Base-by-base conservation (phyloP, 441 rosid genomes). In the Euphorbia corollata region DNA sequence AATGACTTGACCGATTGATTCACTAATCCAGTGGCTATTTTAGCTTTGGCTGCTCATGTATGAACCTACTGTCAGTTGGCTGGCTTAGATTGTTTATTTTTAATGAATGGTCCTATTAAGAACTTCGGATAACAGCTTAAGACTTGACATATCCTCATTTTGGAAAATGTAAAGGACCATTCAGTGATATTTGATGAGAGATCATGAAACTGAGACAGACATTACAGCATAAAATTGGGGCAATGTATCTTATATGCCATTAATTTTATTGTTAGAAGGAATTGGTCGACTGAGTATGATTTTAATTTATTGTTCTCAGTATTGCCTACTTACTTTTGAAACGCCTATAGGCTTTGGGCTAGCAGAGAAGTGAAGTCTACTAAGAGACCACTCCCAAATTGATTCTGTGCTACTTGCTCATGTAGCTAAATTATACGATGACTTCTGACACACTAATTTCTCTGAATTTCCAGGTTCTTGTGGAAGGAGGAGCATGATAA, bases 381-480 rank as follows among this genome's bases (percentile, higher is more conserved):
- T 10, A n/a, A 27, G 56, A 57, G 24, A 19, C 12, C n/a, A 36
- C 15, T 36, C 9, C 32, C 9, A 56, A 63, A 30, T 20, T 57
- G 23, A 20, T 18, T n/a, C 36, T 43, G 34, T 12, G 8, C 50
- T 13, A 30, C 58, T 56, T 70, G 54, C 19, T 1, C 30, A 20
- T 56, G n/a, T 47, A 3, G 64, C 2, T 68, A 56, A 23, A 22
- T 24, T 54, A 24, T 39, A 0, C 9, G 16, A 27, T 45, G 34
- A 55, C 18, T 56, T 43, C 23, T 62, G 39, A 51, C 51, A 18
- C 19, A 30, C 20, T 34, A 2, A 47, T 54, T 71, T 68, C 68
- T 70, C 73, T 50, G 63, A 51, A 71, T 71, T 76, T 77, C 75
- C 83, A 95, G 99, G 82, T 47, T 77, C 45, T 78, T 90, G 84